These are phyloP conservation scores for Russula olivacea DNA, from an alignment of 768 basidiomycete genomes.

Conservation along the genomic window DNA sequence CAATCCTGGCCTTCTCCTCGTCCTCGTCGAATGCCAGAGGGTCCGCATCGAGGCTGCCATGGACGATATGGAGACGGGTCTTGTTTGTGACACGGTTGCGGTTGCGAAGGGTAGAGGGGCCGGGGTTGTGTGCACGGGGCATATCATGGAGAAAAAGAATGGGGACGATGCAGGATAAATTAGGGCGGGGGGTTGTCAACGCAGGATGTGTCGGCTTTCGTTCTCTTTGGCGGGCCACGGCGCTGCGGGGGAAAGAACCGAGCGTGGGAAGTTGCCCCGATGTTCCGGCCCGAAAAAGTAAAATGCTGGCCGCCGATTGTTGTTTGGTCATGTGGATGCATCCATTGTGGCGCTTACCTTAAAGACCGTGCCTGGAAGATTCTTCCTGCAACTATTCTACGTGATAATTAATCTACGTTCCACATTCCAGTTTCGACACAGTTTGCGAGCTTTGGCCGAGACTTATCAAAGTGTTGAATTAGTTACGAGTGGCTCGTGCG, in stretches of 20 bases:
- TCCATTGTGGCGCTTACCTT: conserved; percentile 21
- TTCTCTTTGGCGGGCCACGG: conserved; percentile 27
- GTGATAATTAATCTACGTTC: conserved; percentile 5
- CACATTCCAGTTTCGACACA: background rate
- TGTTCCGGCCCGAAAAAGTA: conserved; percentile 22
- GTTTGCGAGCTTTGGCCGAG: background rate
- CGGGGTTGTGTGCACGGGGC: conserved; percentile 76
- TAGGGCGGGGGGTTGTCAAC: conserved; percentile 24
- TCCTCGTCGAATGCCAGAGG: conserved; percentile 78
- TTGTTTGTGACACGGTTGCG: conserved; percentile 91
- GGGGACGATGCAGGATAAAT: conserved; percentile 29
- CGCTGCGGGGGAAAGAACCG: conserved; percentile 26
- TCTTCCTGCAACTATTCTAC: conserved; percentile 4
- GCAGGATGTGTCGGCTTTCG: conserved; percentile 24
- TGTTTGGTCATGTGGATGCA: conserved; percentile 21
- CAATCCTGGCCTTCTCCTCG: conserved; percentile 75
- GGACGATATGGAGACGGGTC: conserved; percentile 78
- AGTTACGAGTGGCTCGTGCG: background rate
- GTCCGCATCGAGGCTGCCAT: conserved; percentile 77
- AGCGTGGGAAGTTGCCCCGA: conserved; percentile 25
- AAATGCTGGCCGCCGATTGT: conserved; percentile 21
- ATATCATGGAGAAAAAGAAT: conserved; percentile 67
- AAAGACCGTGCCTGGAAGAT: background rate
- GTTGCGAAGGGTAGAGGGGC: conserved; percentile 74
- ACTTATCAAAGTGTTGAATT: background rate